Evolutionary conservation across 805 yeast genomes (phyloP), one percentile per base, ranked within the genome.

Genomic region (Starmerella riodocensis): DNA sequence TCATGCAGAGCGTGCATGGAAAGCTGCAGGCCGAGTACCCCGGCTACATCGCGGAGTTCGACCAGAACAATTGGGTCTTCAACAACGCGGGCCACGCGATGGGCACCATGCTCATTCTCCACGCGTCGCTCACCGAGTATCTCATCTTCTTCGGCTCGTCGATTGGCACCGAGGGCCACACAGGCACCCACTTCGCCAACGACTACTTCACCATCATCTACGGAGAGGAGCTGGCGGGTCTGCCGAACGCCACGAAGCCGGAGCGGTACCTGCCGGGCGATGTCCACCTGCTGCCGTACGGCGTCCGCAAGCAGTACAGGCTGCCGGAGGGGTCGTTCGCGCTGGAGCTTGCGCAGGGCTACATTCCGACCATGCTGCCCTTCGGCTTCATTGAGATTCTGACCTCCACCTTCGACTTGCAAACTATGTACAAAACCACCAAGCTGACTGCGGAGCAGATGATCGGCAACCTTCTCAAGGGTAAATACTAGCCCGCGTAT

Each of bases 51-150:
- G 82, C 82, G 61, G 75, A 74, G 48, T 67, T 78, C 49, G 73
- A 76, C 57, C 65, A 67, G 36, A 79, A 80, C 38, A 88, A 86
- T 49, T 91, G 97, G 97, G 79, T 91, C 37, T 88, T 76, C 72
- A 91, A 91, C 70, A 84, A 83, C 53, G 98, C 98, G 3, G 98
- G 98, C 40, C 94, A 94, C 51, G 97, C 98, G 37, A 91, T 91
- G 98, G 69, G 69, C 27, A 75, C 85, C 40, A 88, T 91, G 97
- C 71, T 83, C 52, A 83, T 91, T 45, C 67, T 88, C 49, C 98
- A 91, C 60, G 96, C 97, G 9, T 91, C 97, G 7, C 67, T 91
- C 52, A 68, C 91, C 6, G 98, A 91, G 63, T 91, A 91, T 58
- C 63, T 91, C 58, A 91, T 91, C 55, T 71, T 91, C 58, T 91